Evolutionary conservation across 495 filamentous ascomycete species (phyloP).

Genomic region (Hyaloscypha hepaticicola): DNA sequence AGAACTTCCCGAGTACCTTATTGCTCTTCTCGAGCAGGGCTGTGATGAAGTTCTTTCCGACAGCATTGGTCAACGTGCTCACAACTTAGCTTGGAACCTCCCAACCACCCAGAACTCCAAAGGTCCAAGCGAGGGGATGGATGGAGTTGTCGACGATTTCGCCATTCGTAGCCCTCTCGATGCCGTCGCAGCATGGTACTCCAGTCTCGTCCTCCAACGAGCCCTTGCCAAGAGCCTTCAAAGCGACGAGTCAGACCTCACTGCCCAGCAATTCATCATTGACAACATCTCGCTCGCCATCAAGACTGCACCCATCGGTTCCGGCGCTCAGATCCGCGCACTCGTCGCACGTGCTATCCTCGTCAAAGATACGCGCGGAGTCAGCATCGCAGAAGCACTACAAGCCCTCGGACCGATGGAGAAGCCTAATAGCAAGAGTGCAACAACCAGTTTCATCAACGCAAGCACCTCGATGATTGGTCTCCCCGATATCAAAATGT

Average conservation of each 20-base stretch:
- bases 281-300: slow-evolving; percentile 66
- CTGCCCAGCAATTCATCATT: slow-evolving; percentile 44
- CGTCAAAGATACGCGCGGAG: slow-evolving; percentile 49
- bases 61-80: slow-evolving; percentile 77
- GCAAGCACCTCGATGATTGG: slow-evolving; percentile 36
- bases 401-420: slow-evolving; percentile 48
- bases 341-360: slow-evolving; percentile 69
- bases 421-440: slow-evolving; percentile 14
- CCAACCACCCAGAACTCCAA: slow-evolving; percentile 64
- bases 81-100: slow-evolving; percentile 88
- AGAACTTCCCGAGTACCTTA: slow-evolving; percentile 72
- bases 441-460: slow-evolving; percentile 17
- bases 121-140: slow-evolving; percentile 67
- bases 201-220: slow-evolving; percentile 69
- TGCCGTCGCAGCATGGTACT: slow-evolving; percentile 89
- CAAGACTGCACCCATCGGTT: slow-evolving; percentile 74
- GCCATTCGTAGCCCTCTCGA: slow-evolving; percentile 87
- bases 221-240: slow-evolving; percentile 64
- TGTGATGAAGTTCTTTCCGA: slow-evolving; percentile 77
- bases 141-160: slow-evolving; percentile 81
- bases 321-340: slow-evolving; percentile 72
- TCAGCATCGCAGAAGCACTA: slow-evolving; percentile 54
- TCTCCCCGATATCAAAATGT: slow-evolving; percentile 65
- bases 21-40: slow-evolving; percentile 68
- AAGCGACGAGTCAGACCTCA: slow-evolving; percentile 20